Percentiles rank a stretch among this genome's conserved stretches.
These are phyloP conservation scores for Lachancea sp. DNA, from an alignment of 805 yeast genomes.

Conservation along the genomic window DNA sequence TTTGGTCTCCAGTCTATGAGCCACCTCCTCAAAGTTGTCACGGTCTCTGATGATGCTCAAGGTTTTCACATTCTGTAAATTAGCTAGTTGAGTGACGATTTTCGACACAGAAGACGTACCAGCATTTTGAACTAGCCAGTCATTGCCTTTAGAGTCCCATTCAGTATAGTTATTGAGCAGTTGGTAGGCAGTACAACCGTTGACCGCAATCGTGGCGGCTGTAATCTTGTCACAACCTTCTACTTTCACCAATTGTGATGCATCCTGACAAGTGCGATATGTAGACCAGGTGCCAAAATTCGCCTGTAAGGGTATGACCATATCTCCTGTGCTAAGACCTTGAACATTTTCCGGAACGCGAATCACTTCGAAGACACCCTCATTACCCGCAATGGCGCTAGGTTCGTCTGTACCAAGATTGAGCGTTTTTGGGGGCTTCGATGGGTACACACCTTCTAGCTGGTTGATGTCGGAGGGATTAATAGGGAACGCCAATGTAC, in stretches of 20 bases:
- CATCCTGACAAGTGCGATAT: conserved; percentile 56
- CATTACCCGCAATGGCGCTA: conserved; percentile 86
- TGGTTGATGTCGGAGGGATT: conserved; percentile 90
- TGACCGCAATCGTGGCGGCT: conserved; percentile 88
- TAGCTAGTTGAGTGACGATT: conserved; percentile 83
- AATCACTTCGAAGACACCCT: conserved; percentile 84
- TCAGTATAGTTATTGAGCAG: conserved; percentile 62
- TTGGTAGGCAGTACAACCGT: conserved; percentile 88
- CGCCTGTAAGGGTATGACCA: conserved; percentile 74
- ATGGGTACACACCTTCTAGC: conserved; percentile 77
- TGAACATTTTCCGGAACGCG: conserved; percentile 53
- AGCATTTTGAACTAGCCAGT: conserved; percentile 95
- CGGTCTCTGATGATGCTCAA: conserved; percentile 85
- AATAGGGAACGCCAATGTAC: conserved; percentile 73
- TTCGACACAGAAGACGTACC: conserved; percentile 95
- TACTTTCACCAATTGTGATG: conserved; percentile 50
- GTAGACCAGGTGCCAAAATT: conserved; percentile 91
- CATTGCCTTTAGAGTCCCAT: conserved; percentile 34
- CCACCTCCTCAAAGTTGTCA: conserved; percentile 60
- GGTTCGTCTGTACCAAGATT: conserved; percentile 57
- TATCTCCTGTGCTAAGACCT: conserved; percentile 61
- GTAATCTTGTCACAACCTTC: conserved; percentile 45
- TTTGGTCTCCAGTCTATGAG: conserved; percentile 43
- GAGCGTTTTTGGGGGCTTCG: conserved; percentile 51
- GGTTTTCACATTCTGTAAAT: conserved; percentile 70